Base-by-base conservation (phyloP, 306 rosid species). In the Benincasa hispida region DNA sequence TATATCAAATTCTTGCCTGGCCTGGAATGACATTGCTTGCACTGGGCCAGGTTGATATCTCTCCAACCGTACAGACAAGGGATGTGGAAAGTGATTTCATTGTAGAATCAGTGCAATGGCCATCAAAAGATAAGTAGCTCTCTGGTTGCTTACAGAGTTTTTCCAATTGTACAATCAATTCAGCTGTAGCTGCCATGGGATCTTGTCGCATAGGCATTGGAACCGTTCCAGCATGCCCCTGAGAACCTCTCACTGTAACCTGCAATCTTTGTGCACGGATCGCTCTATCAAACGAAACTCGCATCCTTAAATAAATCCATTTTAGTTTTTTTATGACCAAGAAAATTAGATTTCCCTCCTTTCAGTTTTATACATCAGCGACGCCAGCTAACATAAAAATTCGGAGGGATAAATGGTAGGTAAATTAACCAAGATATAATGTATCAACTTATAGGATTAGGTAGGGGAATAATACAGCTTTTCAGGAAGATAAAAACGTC, bases 1-100 rank as follows among this genome's bases (percentile, higher is more conserved):
- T 45, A 27, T 47, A 41, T 78, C 79, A 81, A 81, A 77, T 56
- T 73, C 94, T 87, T 94, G 86, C 97, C 98, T 94, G 91, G 86
- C 98, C 97, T 55, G 97, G 96, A 85, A 94, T 91, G 79, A 94
- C 98, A 82, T 94, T 94, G 74, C 97, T 94, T 82, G 98, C 97
- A 86, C 97, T 94, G 19, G 98, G 98, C 98, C 98, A 94, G 50
- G 97, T 89, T 51, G 97, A 89, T 85, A 94, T 91, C 86, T 91
- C 98, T 74, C 98, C 98, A 65, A 91, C 97, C 7, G 98, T 90
- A 80, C 98, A 94, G 19, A 94, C 97, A 79, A 94, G 97, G 6
- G 98, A 91, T 80, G 82, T 85, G 57, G 96, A 89, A 82, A 94
- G 97, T 47, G 95, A 86, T 81, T 87, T 84, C 78, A 87, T 62